Evolutionary conservation across 805 yeast genomes (phyloP).

Genomic region (Candida vartiovaarae): DNA sequence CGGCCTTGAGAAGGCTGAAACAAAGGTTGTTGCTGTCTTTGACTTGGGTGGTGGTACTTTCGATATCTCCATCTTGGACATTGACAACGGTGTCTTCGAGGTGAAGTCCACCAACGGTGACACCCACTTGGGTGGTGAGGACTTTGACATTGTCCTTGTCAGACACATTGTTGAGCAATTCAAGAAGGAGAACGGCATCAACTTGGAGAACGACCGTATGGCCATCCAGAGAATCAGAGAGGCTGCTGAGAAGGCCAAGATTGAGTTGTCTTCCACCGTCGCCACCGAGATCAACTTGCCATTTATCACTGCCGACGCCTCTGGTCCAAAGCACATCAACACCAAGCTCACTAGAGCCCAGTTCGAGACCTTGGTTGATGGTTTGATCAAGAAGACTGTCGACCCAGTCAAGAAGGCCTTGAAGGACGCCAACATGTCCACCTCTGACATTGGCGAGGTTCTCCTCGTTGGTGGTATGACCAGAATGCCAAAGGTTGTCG

Average conservation of each 20-base stretch:
- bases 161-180: conserved; percentile 51
- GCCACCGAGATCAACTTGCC: conserved; percentile 65
- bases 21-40: conserved; percentile 72
- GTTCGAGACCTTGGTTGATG: conserved; percentile 60
- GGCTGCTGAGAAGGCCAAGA: conserved; percentile 65
- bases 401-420: conserved; percentile 73
- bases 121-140: conserved; percentile 83
- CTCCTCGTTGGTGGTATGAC: conserved; percentile 87
- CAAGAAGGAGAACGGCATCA: conserved; percentile 37
- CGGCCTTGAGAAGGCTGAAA: conserved; percentile 63
- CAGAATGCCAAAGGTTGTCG: conserved; percentile 76
- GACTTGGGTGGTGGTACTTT: conserved; percentile 86
- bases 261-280: conserved; percentile 62
- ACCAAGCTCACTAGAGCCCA: conserved; percentile 57
- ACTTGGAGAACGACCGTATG: conserved; percentile 24
- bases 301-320: conserved; percentile 43
- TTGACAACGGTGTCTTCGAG: conserved; percentile 76
- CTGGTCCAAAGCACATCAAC: conserved; percentile 56
- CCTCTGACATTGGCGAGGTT: conserved; percentile 68
- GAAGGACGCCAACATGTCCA: conserved; percentile 62
- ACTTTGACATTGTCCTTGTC: conserved; percentile 63
- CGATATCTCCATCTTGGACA: conserved; percentile 71
- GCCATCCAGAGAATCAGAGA: conserved; percentile 75
- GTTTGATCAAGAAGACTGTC: conserved; percentile 59
- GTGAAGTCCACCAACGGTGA: conserved; percentile 81